Base-by-base conservation (phyloP, 2,329 filamentous ascomycete species). In the Epichloe elymi region DNA sequence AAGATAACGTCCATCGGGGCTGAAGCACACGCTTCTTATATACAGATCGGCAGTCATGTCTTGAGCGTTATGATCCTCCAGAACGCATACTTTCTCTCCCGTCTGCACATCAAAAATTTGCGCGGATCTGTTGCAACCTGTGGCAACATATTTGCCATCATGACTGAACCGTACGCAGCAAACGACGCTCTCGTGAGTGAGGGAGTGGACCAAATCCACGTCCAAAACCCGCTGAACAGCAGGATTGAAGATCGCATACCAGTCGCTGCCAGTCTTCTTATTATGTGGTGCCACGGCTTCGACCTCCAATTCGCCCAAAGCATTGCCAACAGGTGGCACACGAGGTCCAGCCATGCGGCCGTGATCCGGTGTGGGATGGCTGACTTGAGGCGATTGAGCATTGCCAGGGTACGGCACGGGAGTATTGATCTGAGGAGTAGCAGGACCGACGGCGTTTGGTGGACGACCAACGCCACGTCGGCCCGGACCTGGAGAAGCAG, bases 21-120 rank as follows among this genome's bases (percentile, higher is more conserved):
- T 97, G 76, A 98, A 98, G 75, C 93, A 98, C 50, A 98, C 93
- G 62, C 91, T 97, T 60, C 93, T 78, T 60, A 98, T 98, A 68
- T 97, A 98, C 35, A 98, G 75, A 69, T 98, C 93, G 30, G 91
- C 90, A 50, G 86, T 84, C 60, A 90, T 83, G 58, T 94, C 88
- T 10, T 61, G 58, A 44, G 89, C 87, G 44, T 78, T 85, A 59
- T 91, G 86, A 61, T 98, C 93, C 67, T 95, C 88, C 36, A 97
- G 74, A 53, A 93, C 85, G 58, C 88, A 93, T 49, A 97, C 82
- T 66, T 91, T 93, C 59, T 88, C 81, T 51, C 93, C 93, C 15
- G 81, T 86, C 60, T 81, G 77, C 41, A 97, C 91, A 58, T 98
- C 93, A 67, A 93, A 98, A 61, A 98, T 98, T 69, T 97, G 91